phyloP scores from a whole-genome alignment of 148 eudicot species.

The Heliamphora exappendiculata region DNA sequence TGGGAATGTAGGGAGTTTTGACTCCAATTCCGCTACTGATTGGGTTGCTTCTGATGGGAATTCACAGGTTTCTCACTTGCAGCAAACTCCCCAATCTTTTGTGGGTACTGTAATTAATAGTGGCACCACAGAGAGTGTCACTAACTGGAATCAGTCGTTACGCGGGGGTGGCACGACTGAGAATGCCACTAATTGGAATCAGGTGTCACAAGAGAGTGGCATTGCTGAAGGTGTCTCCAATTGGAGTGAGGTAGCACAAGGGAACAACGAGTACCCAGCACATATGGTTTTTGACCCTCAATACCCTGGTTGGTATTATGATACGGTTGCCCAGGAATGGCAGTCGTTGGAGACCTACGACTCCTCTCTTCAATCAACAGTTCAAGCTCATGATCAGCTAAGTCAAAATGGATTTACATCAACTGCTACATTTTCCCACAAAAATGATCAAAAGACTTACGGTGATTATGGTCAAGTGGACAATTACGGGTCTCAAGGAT shows the following conservation, averaged over 20 bases:
- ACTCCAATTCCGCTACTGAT: conserved; percentile 15
- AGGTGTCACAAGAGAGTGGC: conserved; percentile 33
- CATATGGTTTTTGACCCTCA: conserved; percentile 79
- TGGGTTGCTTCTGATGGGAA: conserved; percentile 28
- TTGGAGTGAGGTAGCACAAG: conserved; percentile 45
- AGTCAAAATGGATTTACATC: conserved; percentile 31
- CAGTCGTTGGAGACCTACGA: conserved; percentile 48
- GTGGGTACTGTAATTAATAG: conserved; percentile 32
- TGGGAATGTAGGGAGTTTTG: conserved; percentile 23
- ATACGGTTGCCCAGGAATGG: conserved; percentile 64
- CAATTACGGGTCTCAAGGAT: conserved; percentile 22
- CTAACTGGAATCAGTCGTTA: conserved; percentile 48
- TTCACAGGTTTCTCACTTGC: conserved; percentile 37
- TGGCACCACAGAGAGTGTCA: conserved; percentile 35
- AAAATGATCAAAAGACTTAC: conserved; percentile 19
- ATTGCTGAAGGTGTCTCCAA: conserved; percentile 21
- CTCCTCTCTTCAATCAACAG: conserved; percentile 32
- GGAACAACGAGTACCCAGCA: conserved; percentile 42
- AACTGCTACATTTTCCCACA: conserved; percentile 19
- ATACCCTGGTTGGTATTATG: conserved; percentile 81
- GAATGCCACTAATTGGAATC: conserved; percentile 47
- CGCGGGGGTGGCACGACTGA: conserved; percentile 33
- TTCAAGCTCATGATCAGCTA: conserved; percentile 30
- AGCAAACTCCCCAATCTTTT: conserved; percentile 46
- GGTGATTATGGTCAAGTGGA: conserved; percentile 28